These are phyloP conservation scores for Diplodia seriata DNA, from an alignment of 2,329 filamentous ascomycete species.

Conservation along the genomic window DNA sequence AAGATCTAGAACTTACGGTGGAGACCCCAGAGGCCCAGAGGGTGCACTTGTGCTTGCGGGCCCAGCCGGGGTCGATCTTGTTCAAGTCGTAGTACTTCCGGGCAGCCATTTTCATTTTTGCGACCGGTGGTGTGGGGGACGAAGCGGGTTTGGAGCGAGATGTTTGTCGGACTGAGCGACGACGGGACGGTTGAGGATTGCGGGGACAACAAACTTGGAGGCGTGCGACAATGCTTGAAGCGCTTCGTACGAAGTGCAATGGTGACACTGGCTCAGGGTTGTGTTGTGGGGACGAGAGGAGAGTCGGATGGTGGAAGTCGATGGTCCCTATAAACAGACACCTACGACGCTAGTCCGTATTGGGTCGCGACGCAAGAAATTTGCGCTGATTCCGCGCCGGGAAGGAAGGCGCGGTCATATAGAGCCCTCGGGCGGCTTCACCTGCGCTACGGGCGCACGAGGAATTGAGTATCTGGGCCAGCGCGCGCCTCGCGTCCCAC, in stretches of 20 bases:
- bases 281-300: conserved; percentile 8
- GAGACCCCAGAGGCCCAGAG: not conserved
- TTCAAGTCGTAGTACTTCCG: not conserved
- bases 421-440: not conserved
- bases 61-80: conserved; percentile 12
- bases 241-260: conserved; percentile 16
- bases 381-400: too few relatives aligned
- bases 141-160: not conserved
- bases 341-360: conserved; percentile 6
- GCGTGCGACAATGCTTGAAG: conserved; percentile 5
- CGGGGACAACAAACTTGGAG: conserved; percentile 10
- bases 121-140: not conserved
- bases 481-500: not conserved
- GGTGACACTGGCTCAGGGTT: conserved; percentile 16
- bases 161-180: not conserved
- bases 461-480: not conserved
- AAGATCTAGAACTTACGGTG: not conserved
- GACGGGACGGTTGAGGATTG: not conserved
- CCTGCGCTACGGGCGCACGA: not conserved
- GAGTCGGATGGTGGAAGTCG: not conserved
- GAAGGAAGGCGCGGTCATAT: not conserved
- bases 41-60: not conserved
- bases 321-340: not conserved
- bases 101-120: not conserved
- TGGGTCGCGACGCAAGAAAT: not conserved